These are phyloP conservation scores for Knufia petricola DNA, from an alignment of 2,329 filamentous ascomycete species.

Conservation along the genomic window DNA sequence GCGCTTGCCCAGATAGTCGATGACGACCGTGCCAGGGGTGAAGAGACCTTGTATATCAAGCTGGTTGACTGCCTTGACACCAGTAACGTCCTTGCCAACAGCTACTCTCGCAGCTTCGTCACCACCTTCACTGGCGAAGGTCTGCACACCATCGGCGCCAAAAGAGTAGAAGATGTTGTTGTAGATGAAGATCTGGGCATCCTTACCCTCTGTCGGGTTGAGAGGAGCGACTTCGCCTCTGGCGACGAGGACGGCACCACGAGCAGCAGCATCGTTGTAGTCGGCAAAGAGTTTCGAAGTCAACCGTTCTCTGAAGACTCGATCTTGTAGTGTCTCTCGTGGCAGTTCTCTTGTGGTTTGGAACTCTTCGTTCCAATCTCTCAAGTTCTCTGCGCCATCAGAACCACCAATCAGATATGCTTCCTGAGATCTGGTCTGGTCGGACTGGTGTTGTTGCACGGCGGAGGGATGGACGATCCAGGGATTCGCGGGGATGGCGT, in stretches of 20 bases:
- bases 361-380: conserved; percentile 99
- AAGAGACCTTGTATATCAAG: conserved; percentile 90
- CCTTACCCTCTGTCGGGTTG: conserved; percentile 83
- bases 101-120: conserved; percentile 93
- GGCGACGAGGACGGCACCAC: conserved; percentile 84
- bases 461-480: conserved; percentile 71
- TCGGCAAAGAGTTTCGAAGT: conserved; percentile 95
- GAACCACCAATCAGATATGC: conserved; percentile 80
- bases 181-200: conserved; percentile 98
- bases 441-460: conserved; percentile 59
- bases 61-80: conserved; percentile 92
- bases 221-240: conserved; percentile 84
- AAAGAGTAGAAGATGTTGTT: conserved; percentile 99
- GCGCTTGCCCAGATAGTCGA: conserved; percentile 94
- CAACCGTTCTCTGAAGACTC: conserved; percentile 87
- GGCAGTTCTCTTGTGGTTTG: conserved; percentile 92
- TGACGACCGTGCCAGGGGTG: conserved; percentile 89
- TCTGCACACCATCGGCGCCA: conserved; percentile 92
- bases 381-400: conserved; percentile 85
- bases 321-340: conserved; percentile 86
- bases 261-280: conserved; percentile 89
- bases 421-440: conserved; percentile 85
- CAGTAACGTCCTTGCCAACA: conserved; percentile 90
- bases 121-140: conserved; percentile 90
- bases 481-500: conserved; percentile 81